Percentiles rank a stretch among this genome's conserved stretches.
Conservation (phyloP, 2,329 filamentous ascomycete genomes). For the Ceratocystis diversiconidia region DNA sequence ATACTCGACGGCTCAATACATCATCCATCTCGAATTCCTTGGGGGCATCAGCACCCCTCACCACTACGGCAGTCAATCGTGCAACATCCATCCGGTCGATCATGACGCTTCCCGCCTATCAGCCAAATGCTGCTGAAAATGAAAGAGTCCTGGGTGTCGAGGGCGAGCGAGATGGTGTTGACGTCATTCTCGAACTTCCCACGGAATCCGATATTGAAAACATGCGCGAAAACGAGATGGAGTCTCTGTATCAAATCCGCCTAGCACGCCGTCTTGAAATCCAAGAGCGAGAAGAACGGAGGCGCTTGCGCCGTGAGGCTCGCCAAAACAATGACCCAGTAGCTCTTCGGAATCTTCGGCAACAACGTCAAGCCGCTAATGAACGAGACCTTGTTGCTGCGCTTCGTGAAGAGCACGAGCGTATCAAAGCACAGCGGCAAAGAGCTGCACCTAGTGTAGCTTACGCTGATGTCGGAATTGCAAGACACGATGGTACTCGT, state of each 20-base stretch:
- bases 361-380: slow-evolving; percentile 35
- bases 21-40: slow-evolving; percentile 8
- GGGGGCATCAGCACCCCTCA: slow-evolving; percentile 10
- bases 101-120: slow-evolving; percentile 83
- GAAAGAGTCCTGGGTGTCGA: slow-evolving; percentile 78
- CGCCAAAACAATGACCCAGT: slow-evolving; percentile 54
- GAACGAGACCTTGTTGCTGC: slow-evolving; percentile 44
- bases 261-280: slow-evolving; percentile 60
- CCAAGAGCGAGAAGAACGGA: slow-evolving; percentile 63
- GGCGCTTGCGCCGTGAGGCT: slow-evolving; percentile 55
- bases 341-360: slow-evolving; percentile 52
- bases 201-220: slow-evolving; percentile 65
- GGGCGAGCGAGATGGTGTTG: slow-evolving; percentile 82
- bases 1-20: slow-evolving; percentile 10
- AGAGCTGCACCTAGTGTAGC: slow-evolving; percentile 60
- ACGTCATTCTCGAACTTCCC: slow-evolving; percentile 76
- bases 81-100: slow-evolving; percentile 83
- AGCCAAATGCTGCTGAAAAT: slow-evolving; percentile 52
- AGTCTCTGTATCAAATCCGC: slow-evolving; percentile 79
- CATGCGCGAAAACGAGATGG: slow-evolving; percentile 80
- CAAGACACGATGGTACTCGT: slow-evolving; percentile 62
- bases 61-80: slow-evolving; percentile 44
- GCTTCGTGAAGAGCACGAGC: slow-evolving; percentile 40
- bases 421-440: slow-evolving; percentile 43
- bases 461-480: slow-evolving; percentile 63